Base-by-base conservation (phyloP, 371 early-diverging fungal genomes). In the Coemansia sp. region DNA sequence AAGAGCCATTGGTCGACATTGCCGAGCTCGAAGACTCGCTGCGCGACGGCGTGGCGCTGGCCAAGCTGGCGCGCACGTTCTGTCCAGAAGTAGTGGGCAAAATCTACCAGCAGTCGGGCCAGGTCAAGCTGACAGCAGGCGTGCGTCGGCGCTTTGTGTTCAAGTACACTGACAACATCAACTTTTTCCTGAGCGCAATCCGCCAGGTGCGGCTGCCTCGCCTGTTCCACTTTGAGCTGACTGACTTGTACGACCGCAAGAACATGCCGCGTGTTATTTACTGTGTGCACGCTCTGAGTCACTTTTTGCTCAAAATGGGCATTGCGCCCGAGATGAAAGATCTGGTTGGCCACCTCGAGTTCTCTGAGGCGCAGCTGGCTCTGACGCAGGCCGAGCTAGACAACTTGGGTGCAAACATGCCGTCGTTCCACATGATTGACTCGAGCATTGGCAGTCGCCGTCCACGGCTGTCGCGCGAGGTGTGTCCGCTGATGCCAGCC, bases 181-280 rank as follows among this genome's bases (percentile, higher is more conserved):
- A 97, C 79, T 94, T 85, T 67, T 93, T 99, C 65, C 90, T 99
- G 72, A 82, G 83, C 21, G 94, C 94, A 2, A 86, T 94, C 62
- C 82, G 86, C 51, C 85, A 90, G 44, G 89, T 95, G 18, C 90
- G 92, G 2, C 82, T 99, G 14, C 98, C 99, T 5, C 86, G 90
- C 68, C 89, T 93, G 68, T 99, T 99, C 85, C 90, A 93, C 77
- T 99, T 99, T 85, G 99, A 99, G 80, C 82, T 96, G 67, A 94
- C 97, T 0, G 99, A 99, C 83, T 83, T 99, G 12, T 99, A 99
- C 82, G 99, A 99, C 64, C 92, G 93, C 82, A 99, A 99, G 82
- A 99, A 99, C 82, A 93, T 99, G 79, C 99, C 99, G 23, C 96
- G 95, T 78, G 99, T 99, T 9, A 96, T 99, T 68, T 99, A 99